Evolutionary conservation across 1,284 basidiomycete species (phyloP).

Genomic region (Vanrija sp.): DNA sequence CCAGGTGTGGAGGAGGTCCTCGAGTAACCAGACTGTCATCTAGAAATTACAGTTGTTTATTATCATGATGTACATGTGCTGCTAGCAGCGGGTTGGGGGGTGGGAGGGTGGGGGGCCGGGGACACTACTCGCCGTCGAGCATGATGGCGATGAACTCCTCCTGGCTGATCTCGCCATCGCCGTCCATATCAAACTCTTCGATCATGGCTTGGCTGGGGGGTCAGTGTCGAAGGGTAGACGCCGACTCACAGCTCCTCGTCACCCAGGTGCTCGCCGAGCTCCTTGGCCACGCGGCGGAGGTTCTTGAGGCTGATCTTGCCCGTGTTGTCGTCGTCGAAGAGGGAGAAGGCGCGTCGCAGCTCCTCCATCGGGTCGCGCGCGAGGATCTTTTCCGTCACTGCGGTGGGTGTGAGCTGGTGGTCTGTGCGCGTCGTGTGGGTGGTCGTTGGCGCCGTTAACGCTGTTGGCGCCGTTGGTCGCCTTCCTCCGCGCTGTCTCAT

Average conservation of each 20-base stretch:
- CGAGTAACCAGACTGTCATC: background rate
- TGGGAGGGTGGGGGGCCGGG: background rate
- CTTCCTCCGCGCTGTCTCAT: background rate
- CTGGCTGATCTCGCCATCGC: constrained; percentile 92
- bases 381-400: constrained; percentile 92
- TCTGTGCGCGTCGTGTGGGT: background rate
- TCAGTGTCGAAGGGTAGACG: too few relatives aligned
- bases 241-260: constrained; percentile 89
- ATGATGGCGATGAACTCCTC: constrained; percentile 69
- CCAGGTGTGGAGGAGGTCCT: background rate
- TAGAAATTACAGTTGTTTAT: background rate
- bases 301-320: constrained; percentile 92
- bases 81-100: background rate
- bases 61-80: background rate
- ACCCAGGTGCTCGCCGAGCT: constrained; percentile 91
- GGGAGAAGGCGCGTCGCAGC: constrained; percentile 87
- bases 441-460: too few relatives aligned
- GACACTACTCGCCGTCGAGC: constrained; percentile 75
- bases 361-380: constrained; percentile 95
- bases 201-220: constrained; percentile 92
- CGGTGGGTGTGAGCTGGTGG: background rate
- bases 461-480: background rate
- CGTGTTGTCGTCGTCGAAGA: constrained; percentile 94
- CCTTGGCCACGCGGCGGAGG: constrained; percentile 89
- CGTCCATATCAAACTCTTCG: constrained; percentile 98